These are phyloP conservation scores for Monascus ruber DNA, from an alignment of 2,329 filamentous ascomycete species.

Conservation along the genomic window DNA sequence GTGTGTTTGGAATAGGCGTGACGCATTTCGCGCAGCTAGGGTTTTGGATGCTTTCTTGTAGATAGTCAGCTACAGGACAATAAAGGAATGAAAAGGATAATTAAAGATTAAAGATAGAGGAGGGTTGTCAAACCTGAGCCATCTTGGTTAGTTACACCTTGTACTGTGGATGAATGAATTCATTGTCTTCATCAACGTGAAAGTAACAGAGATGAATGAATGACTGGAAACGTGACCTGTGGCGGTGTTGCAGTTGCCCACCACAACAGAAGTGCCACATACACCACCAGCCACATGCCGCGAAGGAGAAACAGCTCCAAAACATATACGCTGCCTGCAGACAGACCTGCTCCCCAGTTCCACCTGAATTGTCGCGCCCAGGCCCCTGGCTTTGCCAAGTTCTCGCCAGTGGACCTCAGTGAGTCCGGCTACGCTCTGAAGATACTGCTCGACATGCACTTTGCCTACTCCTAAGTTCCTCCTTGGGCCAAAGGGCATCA, in stretches of 20 bases:
- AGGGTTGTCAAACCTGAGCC: conserved; percentile 13
- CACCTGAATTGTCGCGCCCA: not conserved
- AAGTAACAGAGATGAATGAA: no score
- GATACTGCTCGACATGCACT: conserved; percentile 10
- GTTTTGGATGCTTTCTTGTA: conserved; percentile 41
- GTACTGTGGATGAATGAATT: no score
- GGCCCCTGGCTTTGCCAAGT: not conserved
- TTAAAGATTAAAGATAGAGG: not conserved
- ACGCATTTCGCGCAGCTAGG: conserved; percentile 66
- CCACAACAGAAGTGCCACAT: conserved; percentile 6
- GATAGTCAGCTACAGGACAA: conserved; percentile 2
- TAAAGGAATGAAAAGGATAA: not conserved
- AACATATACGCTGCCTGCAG: not conserved
- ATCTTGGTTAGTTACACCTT: conserved; percentile 5
- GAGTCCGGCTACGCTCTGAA: not conserved
- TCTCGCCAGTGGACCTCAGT: not conserved
- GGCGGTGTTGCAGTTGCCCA: conserved; percentile 8
- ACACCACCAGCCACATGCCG: conserved; percentile 1
- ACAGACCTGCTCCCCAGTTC: not conserved
- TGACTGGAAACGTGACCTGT: not conserved
- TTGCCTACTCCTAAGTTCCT: conserved; percentile 8
- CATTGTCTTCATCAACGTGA: no score
- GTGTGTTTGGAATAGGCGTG: conserved; percentile 70
- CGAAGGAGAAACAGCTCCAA: not conserved
- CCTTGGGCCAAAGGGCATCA: conserved; percentile 12